These are phyloP conservation scores for Aschersonia sp. DNA, from an alignment of 2,329 filamentous ascomycete species.

Conservation along the genomic window DNA sequence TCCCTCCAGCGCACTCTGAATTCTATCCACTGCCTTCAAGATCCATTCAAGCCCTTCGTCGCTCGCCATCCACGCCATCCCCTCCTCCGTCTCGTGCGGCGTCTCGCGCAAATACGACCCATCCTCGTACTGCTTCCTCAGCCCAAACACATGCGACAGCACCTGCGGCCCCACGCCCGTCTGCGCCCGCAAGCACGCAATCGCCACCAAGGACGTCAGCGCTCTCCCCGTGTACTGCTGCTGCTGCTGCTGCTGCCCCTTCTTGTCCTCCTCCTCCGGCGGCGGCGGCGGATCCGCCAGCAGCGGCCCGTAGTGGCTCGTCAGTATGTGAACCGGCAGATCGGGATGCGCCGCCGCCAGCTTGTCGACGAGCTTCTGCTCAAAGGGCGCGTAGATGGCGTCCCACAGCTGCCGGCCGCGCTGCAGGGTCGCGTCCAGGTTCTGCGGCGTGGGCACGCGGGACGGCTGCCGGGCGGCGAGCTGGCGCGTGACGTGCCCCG, in stretches of 20 bases:
- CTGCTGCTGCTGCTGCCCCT: constrained; percentile 44
- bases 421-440: constrained; percentile 35
- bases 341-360: constrained; percentile 68
- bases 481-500: constrained; percentile 32
- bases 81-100: constrained; percentile 18
- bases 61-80: constrained; percentile 23
- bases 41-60: constrained; percentile 34
- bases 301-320: constrained; percentile 58
- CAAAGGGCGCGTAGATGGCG: constrained; percentile 62
- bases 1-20: constrained; percentile 29
- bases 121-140: constrained; percentile 62
- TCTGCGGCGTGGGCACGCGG: constrained; percentile 33
- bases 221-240: constrained; percentile 45
- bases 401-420: constrained; percentile 59
- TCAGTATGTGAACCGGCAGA: constrained; percentile 65
- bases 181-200: constrained; percentile 63
- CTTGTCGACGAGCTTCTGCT: constrained; percentile 54
- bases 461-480: constrained; percentile 42
- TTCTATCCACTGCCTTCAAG: constrained; percentile 26
- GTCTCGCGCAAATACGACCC: constrained; percentile 32
- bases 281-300: constrained; percentile 48
- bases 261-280: neutral
- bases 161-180: constrained; percentile 75
- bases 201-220: constrained; percentile 57
- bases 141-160: constrained; percentile 63